Conservation (phyloP, 768 basidiomycete genomes). For the Panaeolus cyanescens region DNA sequence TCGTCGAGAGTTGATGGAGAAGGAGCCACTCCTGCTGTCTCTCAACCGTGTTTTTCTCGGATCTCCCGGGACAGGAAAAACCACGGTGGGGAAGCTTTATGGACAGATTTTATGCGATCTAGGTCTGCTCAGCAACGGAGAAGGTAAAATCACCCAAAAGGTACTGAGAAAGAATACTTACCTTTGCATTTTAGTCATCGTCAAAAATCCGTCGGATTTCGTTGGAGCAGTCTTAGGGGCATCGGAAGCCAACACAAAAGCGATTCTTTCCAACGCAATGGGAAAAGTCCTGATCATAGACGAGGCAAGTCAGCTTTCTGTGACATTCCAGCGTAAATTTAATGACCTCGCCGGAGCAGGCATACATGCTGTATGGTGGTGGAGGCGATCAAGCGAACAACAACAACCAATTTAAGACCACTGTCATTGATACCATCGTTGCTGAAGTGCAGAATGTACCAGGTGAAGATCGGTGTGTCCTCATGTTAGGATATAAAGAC, state of each 20-base stretch:
- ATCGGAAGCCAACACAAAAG: slow-evolving; percentile 67
- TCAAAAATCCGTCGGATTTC: slow-evolving; percentile 73
- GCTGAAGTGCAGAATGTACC: slow-evolving; percentile 72
- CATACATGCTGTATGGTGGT: slow-evolving; percentile 67
- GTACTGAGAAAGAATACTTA: neutral
- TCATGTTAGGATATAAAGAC: slow-evolving; percentile 65
- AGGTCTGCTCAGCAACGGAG: slow-evolving; percentile 68
- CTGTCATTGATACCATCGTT: slow-evolving; percentile 75
- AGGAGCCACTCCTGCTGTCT: slow-evolving; percentile 51
- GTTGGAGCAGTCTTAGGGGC: slow-evolving; percentile 58
- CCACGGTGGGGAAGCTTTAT: slow-evolving; percentile 67
- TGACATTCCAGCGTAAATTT: neutral
- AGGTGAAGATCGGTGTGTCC: slow-evolving; percentile 70
- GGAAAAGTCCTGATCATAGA: slow-evolving; percentile 76
- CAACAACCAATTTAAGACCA: slow-evolving; percentile 58
- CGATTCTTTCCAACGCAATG: slow-evolving; percentile 54
- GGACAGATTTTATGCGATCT: slow-evolving; percentile 64
- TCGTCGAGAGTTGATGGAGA: slow-evolving; percentile 57
- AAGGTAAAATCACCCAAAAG: slow-evolving; percentile 45
- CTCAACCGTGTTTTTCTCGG: slow-evolving; percentile 70
- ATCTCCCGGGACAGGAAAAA: slow-evolving; percentile 73
- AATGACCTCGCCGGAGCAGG: slow-evolving; percentile 37
- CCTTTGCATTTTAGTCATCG: slow-evolving; percentile 44
- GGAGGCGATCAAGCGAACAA: slow-evolving; percentile 24
- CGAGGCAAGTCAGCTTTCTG: slow-evolving; percentile 41